These are phyloP conservation scores for Candida freyschussii DNA, from an alignment of 1,139 yeast genomes.

Conservation along the genomic window DNA sequence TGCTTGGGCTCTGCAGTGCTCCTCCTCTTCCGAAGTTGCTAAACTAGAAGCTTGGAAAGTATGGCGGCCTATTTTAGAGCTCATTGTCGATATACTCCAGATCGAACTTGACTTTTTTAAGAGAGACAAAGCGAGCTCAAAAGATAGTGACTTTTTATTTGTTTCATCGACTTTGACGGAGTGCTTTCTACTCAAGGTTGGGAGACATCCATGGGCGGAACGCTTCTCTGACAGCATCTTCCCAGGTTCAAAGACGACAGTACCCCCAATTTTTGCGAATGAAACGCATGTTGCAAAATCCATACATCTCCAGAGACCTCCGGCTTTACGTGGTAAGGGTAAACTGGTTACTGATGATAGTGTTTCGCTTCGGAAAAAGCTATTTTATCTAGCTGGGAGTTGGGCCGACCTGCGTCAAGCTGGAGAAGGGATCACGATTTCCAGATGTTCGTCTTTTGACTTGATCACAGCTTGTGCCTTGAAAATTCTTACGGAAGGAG, in stretches of 20 bases:
- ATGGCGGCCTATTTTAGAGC: constrained; percentile 19
- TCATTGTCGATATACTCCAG: constrained; percentile 17
- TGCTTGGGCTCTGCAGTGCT: constrained; percentile 20
- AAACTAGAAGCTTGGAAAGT: constrained; percentile 18
- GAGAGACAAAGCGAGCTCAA: neutral
- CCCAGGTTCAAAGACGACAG: constrained; percentile 2
- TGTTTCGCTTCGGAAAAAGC: constrained; percentile 13
- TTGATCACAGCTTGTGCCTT: constrained; percentile 1
- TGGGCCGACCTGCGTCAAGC: constrained; percentile 7
- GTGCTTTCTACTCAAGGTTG: constrained; percentile 20
- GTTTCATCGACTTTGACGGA: constrained; percentile 9
- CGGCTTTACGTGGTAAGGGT: too few relatives aligned
- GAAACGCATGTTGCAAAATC: constrained; percentile 19
- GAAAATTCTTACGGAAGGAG: constrained; percentile 3
- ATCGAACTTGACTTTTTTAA: constrained; percentile 14
- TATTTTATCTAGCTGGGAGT: constrained; percentile 10
- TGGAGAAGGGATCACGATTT: neutral
- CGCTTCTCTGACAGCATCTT: constrained; percentile 18
- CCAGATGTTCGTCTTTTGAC: constrained; percentile 1
- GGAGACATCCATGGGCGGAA: constrained; percentile 26
- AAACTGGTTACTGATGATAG: constrained; percentile 12
- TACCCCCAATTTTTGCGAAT: constrained; percentile 13
- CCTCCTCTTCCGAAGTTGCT: constrained; percentile 6
- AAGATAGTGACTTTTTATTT: neutral
- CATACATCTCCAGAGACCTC: constrained; percentile 6